A percentile compares a stretch with the other conserved stretches of the same genome.
Conservation (phyloP, 1,139 yeast genomes). For the Blastobotrys serpentis region DNA sequence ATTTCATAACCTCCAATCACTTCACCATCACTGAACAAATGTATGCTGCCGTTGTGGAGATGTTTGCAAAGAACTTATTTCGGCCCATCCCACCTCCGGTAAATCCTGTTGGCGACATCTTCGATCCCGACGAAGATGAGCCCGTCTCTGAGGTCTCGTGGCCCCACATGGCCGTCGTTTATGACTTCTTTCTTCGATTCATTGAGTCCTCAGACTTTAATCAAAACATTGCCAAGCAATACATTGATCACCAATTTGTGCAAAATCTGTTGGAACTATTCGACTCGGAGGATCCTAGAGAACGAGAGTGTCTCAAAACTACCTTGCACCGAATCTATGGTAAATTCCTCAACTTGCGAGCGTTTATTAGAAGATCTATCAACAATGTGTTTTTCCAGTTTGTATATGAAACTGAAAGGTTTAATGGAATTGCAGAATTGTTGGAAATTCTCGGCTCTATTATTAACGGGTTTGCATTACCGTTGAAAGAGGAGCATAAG, state of each 20-base stretch:
- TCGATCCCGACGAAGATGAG: constrained; percentile 98
- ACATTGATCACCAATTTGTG: constrained; percentile 88
- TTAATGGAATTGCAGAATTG: constrained; percentile 93
- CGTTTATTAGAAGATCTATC: constrained; percentile 87
- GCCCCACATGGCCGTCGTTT: constrained; percentile 98
- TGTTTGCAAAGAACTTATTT: constrained; percentile 86
- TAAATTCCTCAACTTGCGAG: constrained; percentile 83
- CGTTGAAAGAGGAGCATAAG: constrained; percentile 95
- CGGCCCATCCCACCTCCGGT: constrained; percentile 98
- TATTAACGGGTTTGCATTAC: constrained; percentile 96
- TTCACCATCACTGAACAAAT: constrained; percentile 87
- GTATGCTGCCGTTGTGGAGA: constrained; percentile 81
- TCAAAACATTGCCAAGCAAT: constrained; percentile 89
- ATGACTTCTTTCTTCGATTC: constrained; percentile 89
- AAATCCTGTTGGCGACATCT: constrained; percentile 92
- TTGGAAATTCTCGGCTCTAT: constrained; percentile 93
- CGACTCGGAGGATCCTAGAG: constrained; percentile 96
- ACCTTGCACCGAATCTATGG: constrained; percentile 96
- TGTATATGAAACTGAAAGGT: constrained; percentile 91
- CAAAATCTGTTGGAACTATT: constrained; percentile 78
- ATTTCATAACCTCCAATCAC: constrained; percentile 73
- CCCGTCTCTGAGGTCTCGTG: constrained; percentile 95
- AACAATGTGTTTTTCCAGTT: constrained; percentile 91
- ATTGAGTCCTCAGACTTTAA: constrained; percentile 94
- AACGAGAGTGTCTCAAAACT: constrained; percentile 91